These are phyloP conservation scores for Aspergillus cejpii DNA, from an alignment of 2,329 filamentous ascomycete genomes.

Conservation along the genomic window DNA sequence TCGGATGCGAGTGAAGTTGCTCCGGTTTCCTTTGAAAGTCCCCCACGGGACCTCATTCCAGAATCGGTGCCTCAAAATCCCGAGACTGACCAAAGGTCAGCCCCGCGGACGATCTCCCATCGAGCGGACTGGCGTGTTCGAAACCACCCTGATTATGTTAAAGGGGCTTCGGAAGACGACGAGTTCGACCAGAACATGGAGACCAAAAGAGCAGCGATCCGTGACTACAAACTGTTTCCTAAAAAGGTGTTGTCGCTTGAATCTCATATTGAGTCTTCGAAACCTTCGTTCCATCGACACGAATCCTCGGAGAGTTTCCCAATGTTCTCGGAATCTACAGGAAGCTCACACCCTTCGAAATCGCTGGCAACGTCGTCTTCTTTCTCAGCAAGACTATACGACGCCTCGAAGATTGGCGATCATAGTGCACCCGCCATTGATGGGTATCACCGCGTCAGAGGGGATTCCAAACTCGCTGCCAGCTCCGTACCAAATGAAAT, in stretches of 20 bases:
- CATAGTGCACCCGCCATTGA: slow-evolving; percentile 7
- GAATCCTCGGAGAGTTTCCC: slow-evolving; percentile 57
- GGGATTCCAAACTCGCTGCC: slow-evolving; percentile 10
- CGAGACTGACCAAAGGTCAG: slow-evolving; percentile 34
- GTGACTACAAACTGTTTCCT: slow-evolving; percentile 46
- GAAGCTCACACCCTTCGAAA: slow-evolving; percentile 48
- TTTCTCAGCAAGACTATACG: slow-evolving; percentile 26
- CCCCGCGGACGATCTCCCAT: slow-evolving; percentile 37
- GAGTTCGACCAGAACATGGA: slow-evolving; percentile 38
- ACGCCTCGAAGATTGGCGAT: slow-evolving; percentile 20
- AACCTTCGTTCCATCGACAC: slow-evolving; percentile 43
- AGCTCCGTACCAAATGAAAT: slow-evolving; percentile 14
- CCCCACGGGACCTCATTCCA: slow-evolving; percentile 19
- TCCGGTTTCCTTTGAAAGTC: slow-evolving; percentile 16
- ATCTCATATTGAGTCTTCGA: slow-evolving; percentile 27
- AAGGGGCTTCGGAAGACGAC: slow-evolving; percentile 29
- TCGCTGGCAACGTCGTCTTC: slow-evolving; percentile 49
- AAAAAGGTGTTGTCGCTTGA: slow-evolving; percentile 48
- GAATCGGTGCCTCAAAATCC: slow-evolving; percentile 19
- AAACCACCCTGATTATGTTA: slow-evolving; percentile 21
- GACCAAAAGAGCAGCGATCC: slow-evolving; percentile 39
- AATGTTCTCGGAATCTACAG: slow-evolving; percentile 58
- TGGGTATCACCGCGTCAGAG: slow-evolving; percentile 2
- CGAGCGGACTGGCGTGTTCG: slow-evolving; percentile 35
- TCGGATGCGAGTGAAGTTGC: slow-evolving; percentile 23